Percentiles rank a stretch among this genome's conserved stretches.
phyloP scores from a whole-genome alignment of 192 early-diverging fungal genomes.

The Coemansia sp. region DNA sequence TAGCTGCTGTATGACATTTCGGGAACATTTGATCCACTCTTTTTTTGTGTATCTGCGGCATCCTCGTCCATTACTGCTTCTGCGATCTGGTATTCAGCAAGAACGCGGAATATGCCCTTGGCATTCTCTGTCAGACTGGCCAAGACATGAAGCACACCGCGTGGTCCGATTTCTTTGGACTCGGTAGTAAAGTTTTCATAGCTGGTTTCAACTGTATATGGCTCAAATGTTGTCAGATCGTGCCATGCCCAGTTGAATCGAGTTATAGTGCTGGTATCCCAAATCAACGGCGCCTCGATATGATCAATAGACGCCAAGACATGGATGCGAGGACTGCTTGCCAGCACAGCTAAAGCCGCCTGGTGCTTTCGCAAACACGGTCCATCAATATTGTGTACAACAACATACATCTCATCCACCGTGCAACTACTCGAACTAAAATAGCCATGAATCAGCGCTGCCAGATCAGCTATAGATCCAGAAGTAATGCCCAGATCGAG shows the following conservation, averaged over 20 bases:
- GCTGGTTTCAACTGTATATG: conserved; percentile 79
- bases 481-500: conserved; percentile 32
- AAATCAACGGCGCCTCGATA: conserved; percentile 83
- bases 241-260: conserved; percentile 88
- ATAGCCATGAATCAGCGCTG: conserved; percentile 62
- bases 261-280: conserved; percentile 70
- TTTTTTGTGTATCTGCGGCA: conserved; percentile 18
- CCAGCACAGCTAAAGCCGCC: conserved; percentile 64
- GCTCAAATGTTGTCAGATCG: conserved; percentile 82
- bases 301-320: conserved; percentile 88
- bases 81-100: conserved; percentile 79
- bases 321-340: conserved; percentile 64
- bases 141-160: conserved; percentile 78
- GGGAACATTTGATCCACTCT: conserved; percentile 30
- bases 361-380: conserved; percentile 71
- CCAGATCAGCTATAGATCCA: conserved; percentile 62
- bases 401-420: conserved; percentile 61
- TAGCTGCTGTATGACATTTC: conserved; percentile 65
- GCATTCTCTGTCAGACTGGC: conserved; percentile 80
- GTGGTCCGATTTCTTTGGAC: conserved; percentile 57
- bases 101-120: conserved; percentile 78
- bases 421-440: conserved; percentile 56
- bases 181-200: conserved; percentile 72
- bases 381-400: conserved; percentile 92
- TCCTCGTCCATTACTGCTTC: conserved; percentile 33